A percentile compares a stretch with the other conserved stretches of the same genome.
These are phyloP conservation scores for Kwoniella dejecticola DNA, from an alignment of 768 basidiomycete genomes.

Conservation along the genomic window DNA sequence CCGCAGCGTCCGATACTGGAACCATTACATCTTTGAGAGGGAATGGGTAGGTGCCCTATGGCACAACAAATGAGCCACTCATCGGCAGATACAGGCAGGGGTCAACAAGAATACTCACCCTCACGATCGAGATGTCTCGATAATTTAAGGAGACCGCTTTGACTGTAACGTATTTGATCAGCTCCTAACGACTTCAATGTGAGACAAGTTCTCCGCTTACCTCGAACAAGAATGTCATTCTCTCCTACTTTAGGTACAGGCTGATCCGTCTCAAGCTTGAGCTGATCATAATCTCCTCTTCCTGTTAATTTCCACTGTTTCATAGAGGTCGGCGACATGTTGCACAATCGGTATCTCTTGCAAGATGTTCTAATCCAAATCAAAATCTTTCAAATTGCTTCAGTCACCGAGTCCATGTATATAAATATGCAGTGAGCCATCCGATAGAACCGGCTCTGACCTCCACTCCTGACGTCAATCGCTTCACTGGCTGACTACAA, in stretches of 20 bases:
- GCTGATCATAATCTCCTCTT: slow-evolving; percentile 9
- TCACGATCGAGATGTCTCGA: slow-evolving; percentile 21
- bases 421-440: too few species aligned
- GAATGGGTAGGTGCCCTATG: slow-evolving; percentile 29
- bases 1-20: slow-evolving; percentile 28
- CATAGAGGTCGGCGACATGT: slow-evolving; percentile 13
- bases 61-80: neutral
- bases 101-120: neutral
- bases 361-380: neutral
- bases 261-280: slow-evolving; percentile 8
- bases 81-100: neutral
- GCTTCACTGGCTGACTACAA: too few species aligned
- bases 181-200: too few species aligned
- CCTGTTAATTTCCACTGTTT: slow-evolving; percentile 18
- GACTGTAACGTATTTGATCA: too few species aligned
- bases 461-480: too few species aligned
- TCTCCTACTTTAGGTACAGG: slow-evolving; percentile 18
- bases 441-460: too few species aligned
- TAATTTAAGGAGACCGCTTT: slow-evolving; percentile 23
- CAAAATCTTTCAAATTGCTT: too few species aligned
- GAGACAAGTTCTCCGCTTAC: neutral
- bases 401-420: too few species aligned
- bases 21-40: slow-evolving; percentile 21
- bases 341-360: neutral
- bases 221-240: slow-evolving; percentile 13